Base-by-base conservation (phyloP, 2,329 filamentous ascomycete genomes). In the Ceratocystis harringtonii region DNA sequence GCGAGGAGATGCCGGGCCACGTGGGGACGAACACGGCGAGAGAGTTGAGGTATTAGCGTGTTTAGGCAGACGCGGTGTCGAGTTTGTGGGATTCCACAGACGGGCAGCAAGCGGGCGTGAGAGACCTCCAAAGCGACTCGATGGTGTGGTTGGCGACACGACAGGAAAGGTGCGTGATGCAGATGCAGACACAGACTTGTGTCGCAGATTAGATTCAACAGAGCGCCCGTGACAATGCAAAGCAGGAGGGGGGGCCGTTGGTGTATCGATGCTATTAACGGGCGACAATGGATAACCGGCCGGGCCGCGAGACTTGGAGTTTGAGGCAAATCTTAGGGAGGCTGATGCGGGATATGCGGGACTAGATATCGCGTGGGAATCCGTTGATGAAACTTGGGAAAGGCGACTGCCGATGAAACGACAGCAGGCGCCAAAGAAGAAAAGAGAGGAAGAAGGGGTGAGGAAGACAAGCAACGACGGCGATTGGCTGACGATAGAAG, bases 1-100 rank as follows among this genome's bases (percentile, higher is more conserved):
- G 65, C 77, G 74, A 55, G 70, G 63, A 28, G 63, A 65, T 12
- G 66, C 36, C 22, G 28, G 55, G 30, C 45, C 45, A 6, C 55
- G 63, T 30, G 52, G 52, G 28, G 52, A n/a, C 5, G 52, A 57
- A 28, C 52, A 57, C 6, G 62, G 30, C n/a, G 30, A 50, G 7
- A 45, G 28, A 19, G 52, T 66, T 63, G 25, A 70, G 66, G 58
- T 70, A 68, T 7, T 71, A 25, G 32, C 69, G 57, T 62, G 61
- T 5, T 57, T 68, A 68, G 71, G 65, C 75, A 69, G 64, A 72
- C 80, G 76, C 57, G 81, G 81, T 1, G 81, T 84, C 30, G 81
- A 84, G 71, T 84, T 84, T 67, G 80, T 80, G 28, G 82, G 82
- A 70, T 84, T 84, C 82, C 82, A 84, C 69, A 84, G 79, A 44